Evolutionary conservation across 768 basidiomycete species (phyloP).

Genomic region (Coprinopsis marcescibilis): DNA sequence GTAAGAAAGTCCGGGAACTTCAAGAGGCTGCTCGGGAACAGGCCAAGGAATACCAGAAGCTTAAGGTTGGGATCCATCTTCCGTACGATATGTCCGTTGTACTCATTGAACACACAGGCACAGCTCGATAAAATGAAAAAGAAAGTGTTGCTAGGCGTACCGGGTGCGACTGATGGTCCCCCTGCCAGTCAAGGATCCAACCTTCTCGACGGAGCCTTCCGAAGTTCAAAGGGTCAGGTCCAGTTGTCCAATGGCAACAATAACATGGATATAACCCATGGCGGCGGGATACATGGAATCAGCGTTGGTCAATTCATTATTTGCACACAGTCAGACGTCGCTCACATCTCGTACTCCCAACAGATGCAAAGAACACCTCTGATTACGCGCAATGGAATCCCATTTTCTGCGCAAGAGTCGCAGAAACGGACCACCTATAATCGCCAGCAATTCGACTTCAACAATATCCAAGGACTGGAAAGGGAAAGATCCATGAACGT

Average conservation of each 20-base stretch:
- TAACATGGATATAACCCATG: constrained; percentile 14
- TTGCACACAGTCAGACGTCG: too few species aligned
- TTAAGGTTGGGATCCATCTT: constrained; percentile 50
- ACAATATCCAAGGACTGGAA: background rate
- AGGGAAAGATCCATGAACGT: constrained; percentile 24
- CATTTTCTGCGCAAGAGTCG: constrained; percentile 3
- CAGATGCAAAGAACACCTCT: constrained; percentile 72
- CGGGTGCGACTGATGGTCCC: constrained; percentile 5
- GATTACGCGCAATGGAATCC: constrained; percentile 20
- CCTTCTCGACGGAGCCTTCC: constrained; percentile 11
- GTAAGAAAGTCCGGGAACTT: constrained; percentile 65
- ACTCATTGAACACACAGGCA: constrained; percentile 30
- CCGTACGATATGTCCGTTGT: background rate
- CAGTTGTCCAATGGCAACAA: constrained; percentile 67
- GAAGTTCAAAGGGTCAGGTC: constrained; percentile 40
- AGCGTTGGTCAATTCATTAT: too few species aligned
- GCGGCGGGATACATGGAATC: too few species aligned
- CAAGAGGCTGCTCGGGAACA: constrained; percentile 71
- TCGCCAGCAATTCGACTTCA: constrained; percentile 43
- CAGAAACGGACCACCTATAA: constrained; percentile 28
- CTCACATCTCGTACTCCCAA: too few species aligned
- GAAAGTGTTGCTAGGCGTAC: constrained; percentile 58
- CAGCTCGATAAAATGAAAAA: constrained; percentile 83
- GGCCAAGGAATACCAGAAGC: constrained; percentile 84
- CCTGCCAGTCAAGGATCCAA: constrained; percentile 6